Conservation (phyloP, 2,329 filamentous ascomycete species). For the Colletotrichum limetticola region DNA sequence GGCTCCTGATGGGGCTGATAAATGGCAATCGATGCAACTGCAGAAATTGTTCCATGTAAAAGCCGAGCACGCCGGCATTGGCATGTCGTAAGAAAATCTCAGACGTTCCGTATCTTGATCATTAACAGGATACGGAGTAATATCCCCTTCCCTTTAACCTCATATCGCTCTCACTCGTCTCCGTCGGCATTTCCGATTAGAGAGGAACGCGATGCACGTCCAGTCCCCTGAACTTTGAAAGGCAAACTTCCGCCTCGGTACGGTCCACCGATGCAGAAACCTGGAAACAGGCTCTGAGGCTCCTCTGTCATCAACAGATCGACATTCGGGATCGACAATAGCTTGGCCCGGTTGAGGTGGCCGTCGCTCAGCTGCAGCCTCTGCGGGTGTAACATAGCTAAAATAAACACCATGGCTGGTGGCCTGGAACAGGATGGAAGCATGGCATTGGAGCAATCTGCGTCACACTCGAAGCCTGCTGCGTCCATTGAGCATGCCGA, state of each 20-base stretch:
- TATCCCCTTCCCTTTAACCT: neutral
- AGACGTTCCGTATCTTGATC: neutral
- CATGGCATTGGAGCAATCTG: neutral
- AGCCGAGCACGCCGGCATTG: neutral
- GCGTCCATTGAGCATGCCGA: neutral
- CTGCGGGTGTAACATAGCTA: slow-evolving; percentile 23
- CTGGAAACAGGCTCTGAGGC: neutral
- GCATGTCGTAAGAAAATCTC: neutral
- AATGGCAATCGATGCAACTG: slow-evolving; percentile 24
- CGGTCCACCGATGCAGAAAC: neutral
- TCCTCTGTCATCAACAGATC: slow-evolving; percentile 3
- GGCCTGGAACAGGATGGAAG: neutral
- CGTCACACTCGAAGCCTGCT: neutral
- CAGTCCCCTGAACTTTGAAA: neutral
- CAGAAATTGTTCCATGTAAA: slow-evolving; percentile 14
- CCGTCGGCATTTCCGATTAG: slow-evolving; percentile 17
- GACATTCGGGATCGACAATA: slow-evolving; percentile 17
- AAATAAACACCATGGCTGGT: slow-evolving; percentile 20
- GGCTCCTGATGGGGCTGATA: neutral
- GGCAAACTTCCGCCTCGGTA: neutral
- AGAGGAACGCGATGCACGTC: neutral
- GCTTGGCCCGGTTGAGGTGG: neutral
- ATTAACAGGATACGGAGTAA: no score
- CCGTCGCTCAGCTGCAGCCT: slow-evolving; percentile 17
- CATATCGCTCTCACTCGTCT: neutral